Base-by-base conservation (phyloP, 331 rosid genomes). In the Telfairia occidentalis region DNA sequence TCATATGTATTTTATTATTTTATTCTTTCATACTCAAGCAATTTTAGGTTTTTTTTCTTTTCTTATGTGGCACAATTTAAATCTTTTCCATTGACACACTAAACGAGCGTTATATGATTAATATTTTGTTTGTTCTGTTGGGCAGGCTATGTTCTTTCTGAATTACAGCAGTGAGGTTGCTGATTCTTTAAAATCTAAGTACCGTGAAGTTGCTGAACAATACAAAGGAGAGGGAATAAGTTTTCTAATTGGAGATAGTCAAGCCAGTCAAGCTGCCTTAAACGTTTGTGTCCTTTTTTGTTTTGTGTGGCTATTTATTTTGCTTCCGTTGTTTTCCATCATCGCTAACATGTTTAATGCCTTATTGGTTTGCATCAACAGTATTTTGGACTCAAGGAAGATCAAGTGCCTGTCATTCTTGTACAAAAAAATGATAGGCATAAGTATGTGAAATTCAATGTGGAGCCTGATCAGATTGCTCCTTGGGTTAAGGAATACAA, bases 371-470 rank as follows among this genome's bases (percentile, higher is more conserved):
- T 84, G 35, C 78, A n/a, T 79, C 55, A 73, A 65, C 90, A 90
- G 97, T 89, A 92, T 71, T 95, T 95, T 82, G 97, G 99, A 83
- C 86, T 95, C 4, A 87, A 77, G 67, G 92, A 95, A 78, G 96
- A 90, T 7, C 89, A 95, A 76, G 92, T 84, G 59, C 97, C 99
- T 81, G 78, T 92, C 69, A 80, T 95, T 34, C 61, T 95, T 76
- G 78, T 95, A 19, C 97, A 91, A 80, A 85, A 85, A 28, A 73
- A 60, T 34, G 92, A 81, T 18, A 90, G 87, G 35, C 83, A 85
- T 74, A 95, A 95, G 58, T 95, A 75, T 82, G 77, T 95, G 79
- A 90, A 95, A 78, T 78, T 87, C 35, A 79, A 84, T 73, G 45
- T 95, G 89, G 88, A 85, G 85, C 73, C 87, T 45, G 96, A 85